These are phyloP conservation scores for Epichloe amarillans DNA, from an alignment of 2,329 filamentous ascomycete genomes.

Conservation along the genomic window DNA sequence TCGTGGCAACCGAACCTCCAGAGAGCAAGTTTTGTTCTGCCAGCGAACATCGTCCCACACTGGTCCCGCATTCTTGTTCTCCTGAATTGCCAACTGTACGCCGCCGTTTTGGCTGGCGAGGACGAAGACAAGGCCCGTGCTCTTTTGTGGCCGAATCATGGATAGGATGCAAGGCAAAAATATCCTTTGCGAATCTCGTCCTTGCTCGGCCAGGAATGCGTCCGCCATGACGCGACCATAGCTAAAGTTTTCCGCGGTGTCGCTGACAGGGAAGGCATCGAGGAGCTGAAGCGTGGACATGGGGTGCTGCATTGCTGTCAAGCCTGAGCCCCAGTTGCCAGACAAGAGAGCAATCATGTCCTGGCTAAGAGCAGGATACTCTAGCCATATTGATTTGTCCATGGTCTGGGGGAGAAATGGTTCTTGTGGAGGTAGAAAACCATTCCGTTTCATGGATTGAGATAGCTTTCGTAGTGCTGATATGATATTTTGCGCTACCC, in stretches of 20 bases:
- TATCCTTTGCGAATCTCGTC: conserved; percentile 52
- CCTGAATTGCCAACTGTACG: conserved; percentile 61
- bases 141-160: conserved; percentile 53
- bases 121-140: conserved; percentile 57
- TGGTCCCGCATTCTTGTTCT: conserved; percentile 52
- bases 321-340: conserved; percentile 39
- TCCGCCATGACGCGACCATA: conserved; percentile 69
- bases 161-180: conserved; percentile 64
- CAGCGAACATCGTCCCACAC: conserved; percentile 75
- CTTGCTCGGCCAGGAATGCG: conserved; percentile 60
- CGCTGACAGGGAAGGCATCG: conserved; percentile 63
- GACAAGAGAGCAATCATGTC: conserved; percentile 60
- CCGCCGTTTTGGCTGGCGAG: conserved; percentile 70
- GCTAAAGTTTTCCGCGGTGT: conserved; percentile 59
- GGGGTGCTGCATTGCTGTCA: conserved; percentile 34
- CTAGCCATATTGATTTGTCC: conserved; percentile 70
- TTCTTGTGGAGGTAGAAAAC: conserved; percentile 58
- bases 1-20: conserved; percentile 59
- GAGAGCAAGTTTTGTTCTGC: conserved; percentile 51
- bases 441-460: conserved; percentile 74
- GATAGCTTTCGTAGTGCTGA: conserved; percentile 60
- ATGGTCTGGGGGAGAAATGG: conserved; percentile 61
- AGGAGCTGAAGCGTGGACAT: conserved; percentile 39
- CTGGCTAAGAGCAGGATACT: conserved; percentile 60
- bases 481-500: conserved; percentile 41